Evolutionary conservation across 345 rosid genomes (phyloP).

Genomic region (Cardamine chenopodiifolia): DNA sequence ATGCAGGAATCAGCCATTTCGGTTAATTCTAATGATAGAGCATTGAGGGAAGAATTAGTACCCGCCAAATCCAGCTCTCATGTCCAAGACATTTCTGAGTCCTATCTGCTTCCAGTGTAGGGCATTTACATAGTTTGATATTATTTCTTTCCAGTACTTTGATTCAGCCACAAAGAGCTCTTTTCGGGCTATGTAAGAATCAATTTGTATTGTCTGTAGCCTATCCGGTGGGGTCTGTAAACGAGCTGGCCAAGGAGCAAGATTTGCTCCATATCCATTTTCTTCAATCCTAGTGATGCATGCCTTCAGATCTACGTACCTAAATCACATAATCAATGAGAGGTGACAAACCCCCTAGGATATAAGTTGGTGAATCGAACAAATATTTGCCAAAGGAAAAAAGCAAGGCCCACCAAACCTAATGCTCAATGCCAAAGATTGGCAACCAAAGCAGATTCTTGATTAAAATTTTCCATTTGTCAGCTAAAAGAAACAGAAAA

Average conservation of each 20-base stretch:
- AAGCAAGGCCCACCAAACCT: slow-evolving; percentile 10
- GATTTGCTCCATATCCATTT: slow-evolving; percentile 79
- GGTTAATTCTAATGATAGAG: background rate
- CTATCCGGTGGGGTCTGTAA: slow-evolving; percentile 84
- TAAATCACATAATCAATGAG: slow-evolving; percentile 35
- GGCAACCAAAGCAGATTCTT: slow-evolving; percentile 2
- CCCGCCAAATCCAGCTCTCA: slow-evolving; percentile 99
- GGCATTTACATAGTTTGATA: slow-evolving; percentile 70
- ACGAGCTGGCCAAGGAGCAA: slow-evolving; percentile 82
- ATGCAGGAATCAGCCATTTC: slow-evolving; percentile 12
- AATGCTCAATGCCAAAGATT: slow-evolving; percentile 2
- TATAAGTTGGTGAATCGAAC: background rate
- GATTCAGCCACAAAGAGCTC: slow-evolving; percentile 88
- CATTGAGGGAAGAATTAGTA: slow-evolving; percentile 36
- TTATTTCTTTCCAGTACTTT: slow-evolving; percentile 86
- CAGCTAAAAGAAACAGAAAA: background rate
- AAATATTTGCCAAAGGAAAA: slow-evolving; percentile 16
- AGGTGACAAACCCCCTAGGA: slow-evolving; percentile 8
- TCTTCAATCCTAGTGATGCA: slow-evolving; percentile 85
- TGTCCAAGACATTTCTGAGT: slow-evolving; percentile 96
- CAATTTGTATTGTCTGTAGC: slow-evolving; percentile 81
- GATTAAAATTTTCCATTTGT: background rate
- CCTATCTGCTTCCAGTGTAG: slow-evolving; percentile 80
- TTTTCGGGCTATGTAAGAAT: slow-evolving; percentile 83
- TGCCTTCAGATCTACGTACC: slow-evolving; percentile 86